Evolutionary conservation across 495 filamentous ascomycete genomes (phyloP).

Genomic region (Neurospora sp.): DNA sequence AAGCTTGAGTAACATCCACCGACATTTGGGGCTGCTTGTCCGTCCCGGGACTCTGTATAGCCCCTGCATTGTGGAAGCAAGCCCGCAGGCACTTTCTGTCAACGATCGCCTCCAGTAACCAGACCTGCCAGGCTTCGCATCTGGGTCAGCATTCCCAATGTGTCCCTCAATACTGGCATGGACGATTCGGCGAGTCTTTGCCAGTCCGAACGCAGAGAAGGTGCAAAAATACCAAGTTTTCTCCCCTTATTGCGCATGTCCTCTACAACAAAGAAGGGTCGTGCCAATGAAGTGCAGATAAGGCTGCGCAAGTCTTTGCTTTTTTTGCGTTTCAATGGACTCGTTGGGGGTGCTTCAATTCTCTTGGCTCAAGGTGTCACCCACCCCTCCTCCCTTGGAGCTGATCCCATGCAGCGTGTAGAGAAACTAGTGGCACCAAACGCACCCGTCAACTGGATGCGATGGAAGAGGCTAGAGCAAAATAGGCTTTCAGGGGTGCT

Average conservation of each 20-base stretch:
- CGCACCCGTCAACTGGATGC: slow-evolving; percentile 8
- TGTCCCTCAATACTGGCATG: background rate
- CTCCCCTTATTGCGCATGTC: background rate
- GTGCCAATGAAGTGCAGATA: background rate
- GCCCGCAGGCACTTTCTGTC: slow-evolving; percentile 4
- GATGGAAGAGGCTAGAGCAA: slow-evolving; percentile 12
- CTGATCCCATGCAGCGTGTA: slow-evolving; percentile 19
- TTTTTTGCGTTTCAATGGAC: slow-evolving; percentile 3
- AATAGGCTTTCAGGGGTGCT: slow-evolving; percentile 9
- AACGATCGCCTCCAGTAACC: background rate
- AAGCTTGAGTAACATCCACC: slow-evolving; percentile 8
- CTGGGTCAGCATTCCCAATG: background rate
- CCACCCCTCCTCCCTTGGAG: background rate
- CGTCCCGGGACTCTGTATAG: slow-evolving; percentile 11
- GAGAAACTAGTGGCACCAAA: slow-evolving; percentile 15
- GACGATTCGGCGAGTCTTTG: background rate
- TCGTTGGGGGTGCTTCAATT: background rate
- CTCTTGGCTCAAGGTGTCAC: slow-evolving; percentile 2
- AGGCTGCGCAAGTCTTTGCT: background rate
- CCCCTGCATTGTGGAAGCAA: slow-evolving; percentile 16
- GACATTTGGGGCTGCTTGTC: background rate
- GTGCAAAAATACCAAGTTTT: background rate
- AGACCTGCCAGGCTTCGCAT: background rate
- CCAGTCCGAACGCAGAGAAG: background rate
- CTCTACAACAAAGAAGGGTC: background rate